Conservation (phyloP, 257 asterid species). For the Jaltomata sinuosa region DNA sequence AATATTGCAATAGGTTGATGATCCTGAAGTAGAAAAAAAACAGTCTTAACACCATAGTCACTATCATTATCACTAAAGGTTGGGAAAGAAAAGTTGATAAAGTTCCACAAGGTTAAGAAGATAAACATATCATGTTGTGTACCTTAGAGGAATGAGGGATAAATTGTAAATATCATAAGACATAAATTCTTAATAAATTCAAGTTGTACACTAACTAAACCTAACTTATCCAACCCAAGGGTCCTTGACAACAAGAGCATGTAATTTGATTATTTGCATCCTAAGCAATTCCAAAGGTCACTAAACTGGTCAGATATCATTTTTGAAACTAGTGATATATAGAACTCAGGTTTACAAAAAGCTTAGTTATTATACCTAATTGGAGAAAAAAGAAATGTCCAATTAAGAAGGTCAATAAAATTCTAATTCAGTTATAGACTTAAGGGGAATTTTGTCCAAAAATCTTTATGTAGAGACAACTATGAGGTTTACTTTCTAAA, state of each 20-base stretch:
- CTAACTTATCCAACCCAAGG: neutral
- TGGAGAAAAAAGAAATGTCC: neutral
- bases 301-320: neutral
- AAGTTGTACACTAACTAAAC: neutral
- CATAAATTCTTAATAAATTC: neutral
- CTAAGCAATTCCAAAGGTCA: neutral
- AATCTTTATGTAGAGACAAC: neutral
- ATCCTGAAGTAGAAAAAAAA: neutral
- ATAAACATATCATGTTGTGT: neutral
- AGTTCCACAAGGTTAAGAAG: neutral
- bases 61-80: neutral
- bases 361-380: too few relatives aligned
- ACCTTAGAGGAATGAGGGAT: neutral
- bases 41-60: neutral
- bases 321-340: too few relatives aligned
- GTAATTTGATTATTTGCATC: neutral
- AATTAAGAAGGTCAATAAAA: neutral
- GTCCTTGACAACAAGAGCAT: neutral
- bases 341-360: too few relatives aligned
- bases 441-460: neutral
- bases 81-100: neutral
- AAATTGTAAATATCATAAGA: neutral
- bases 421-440: neutral
- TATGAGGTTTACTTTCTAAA: neutral
- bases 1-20: neutral